Base-by-base conservation (phyloP, 345 rosid genomes). In the Hibiscus syriacus region DNA sequence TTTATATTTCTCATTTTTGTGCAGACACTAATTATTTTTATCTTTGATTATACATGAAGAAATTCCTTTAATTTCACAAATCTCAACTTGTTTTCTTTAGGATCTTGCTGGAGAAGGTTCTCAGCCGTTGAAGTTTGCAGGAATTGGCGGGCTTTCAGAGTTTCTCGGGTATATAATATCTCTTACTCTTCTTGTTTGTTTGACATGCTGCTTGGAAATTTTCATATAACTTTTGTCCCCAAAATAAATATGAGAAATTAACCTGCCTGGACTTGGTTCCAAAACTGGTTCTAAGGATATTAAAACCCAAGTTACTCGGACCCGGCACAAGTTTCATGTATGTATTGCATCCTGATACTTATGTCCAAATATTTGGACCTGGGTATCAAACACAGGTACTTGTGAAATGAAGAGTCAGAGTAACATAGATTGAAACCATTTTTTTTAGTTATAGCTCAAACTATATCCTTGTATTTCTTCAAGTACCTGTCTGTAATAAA, bases 91-190 rank as follows among this genome's bases (percentile, higher is more conserved):
- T 50, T 45, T 72, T 76, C 60, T 67, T 30, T 72, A 88, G 98
- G 98, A 92, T 85, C 90, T 92, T 61, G 79, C 67, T 45, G 73
- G 83, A 62, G 98, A 90, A 82, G 98, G 98, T 72, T 74, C 84
- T 58, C 86, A 80, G 60, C 92, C 97, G 30, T 73, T 88, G 70
- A 90, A 82, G 77, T 81, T 92, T 74, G 93, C 98, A 64, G 96
- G 98, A 55, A 85, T 90, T 69, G 98, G 90, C 1, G 96, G 97
- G 13, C 59, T 90, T 73, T 92, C 97, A 23, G 98, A 87, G 77
- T 90, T 92, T 79, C 93, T 88, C 32, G 97, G 97, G 97, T 87
- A 88, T 19, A 46, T 54, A 26, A 25, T 11, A 23, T 61, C 16
- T 73, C 19, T 53, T 30, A 12, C 20, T 34, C 23, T 66, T 17